Evolutionary conservation across 1,139 yeast genomes (phyloP), one percentile per base, ranked within the genome.

Genomic region (Candida albicans): DNA sequence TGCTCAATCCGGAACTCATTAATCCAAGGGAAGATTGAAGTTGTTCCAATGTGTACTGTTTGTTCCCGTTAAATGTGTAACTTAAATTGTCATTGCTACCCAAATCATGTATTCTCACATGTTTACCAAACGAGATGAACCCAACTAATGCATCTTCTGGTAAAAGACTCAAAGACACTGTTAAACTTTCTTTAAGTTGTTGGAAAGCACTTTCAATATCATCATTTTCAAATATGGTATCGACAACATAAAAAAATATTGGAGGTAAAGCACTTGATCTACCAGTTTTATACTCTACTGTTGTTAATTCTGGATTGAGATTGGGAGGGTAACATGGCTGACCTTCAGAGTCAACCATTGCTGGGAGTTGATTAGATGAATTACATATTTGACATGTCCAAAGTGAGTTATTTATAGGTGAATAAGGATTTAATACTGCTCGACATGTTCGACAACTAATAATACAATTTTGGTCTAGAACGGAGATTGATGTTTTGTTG

Each of bases 371-470:
- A 58, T 84, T 84, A 34, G 81, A 67, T 39, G 73, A 67, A 13
- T 70, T 67, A 65, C 93, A 85, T 43, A 83, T 66, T 18, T 81
- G 79, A 61, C 93, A 86, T 2, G 73, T 62, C 93, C 93, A 86
- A 2, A 70, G 58, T 40, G 70, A 76, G 10, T 69, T 67, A 25
- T 62, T 64, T 35, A 64, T 48, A 2, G 55, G 52, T 5, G 64
- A 81, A 55, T 62, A 83, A 0, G 90, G 89, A 55, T 81, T 82
- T 46, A 83, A 57, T 22, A 84, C 74, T 1, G 83, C 74, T 37
- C 79, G 74, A 59, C 91, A 84, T 40, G 70, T 72, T 32, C 83
- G 75, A 57, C 93, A 85, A 46, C 58, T 58, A 8, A 59, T 54
- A 46, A 68, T 55, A 39, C 56, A 50, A 8, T 55, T 51, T n/a